Conservation (phyloP, 2,329 filamentous ascomycete genomes). For the Neopestalotiopsis rosae region DNA sequence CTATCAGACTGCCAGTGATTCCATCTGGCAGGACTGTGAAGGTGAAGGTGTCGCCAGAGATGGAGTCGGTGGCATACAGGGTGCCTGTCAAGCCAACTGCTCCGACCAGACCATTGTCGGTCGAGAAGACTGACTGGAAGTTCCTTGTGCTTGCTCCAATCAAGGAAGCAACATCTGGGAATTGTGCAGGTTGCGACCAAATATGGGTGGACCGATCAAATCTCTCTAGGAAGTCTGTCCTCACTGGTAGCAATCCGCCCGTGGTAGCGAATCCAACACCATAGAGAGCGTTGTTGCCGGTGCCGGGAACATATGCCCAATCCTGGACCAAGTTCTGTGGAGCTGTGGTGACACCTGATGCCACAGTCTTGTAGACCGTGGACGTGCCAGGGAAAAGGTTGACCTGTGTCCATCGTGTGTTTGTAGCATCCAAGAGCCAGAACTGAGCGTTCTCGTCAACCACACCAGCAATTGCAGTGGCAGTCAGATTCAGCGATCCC, state of each 20-base stretch:
- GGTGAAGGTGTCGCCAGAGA: neutral
- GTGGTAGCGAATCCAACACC: neutral
- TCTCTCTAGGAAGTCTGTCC: neutral
- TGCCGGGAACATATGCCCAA: neutral
- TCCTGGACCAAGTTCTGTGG: neutral
- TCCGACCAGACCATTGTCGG: neutral
- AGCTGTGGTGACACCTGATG: neutral
- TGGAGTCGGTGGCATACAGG: neutral
- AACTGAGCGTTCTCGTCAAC: conserved; percentile 10
- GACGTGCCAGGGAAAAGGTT: conserved; percentile 3
- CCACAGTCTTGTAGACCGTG: neutral
- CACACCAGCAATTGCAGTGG: neutral
- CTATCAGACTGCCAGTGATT: neutral
- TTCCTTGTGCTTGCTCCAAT: neutral
- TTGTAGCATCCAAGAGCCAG: neutral
- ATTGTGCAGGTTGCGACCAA: neutral
- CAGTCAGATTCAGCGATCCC: neutral
- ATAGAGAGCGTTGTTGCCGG: neutral
- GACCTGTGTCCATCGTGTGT: conserved; percentile 6
- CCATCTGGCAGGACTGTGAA: neutral
- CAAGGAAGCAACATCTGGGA: neutral
- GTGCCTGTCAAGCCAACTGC: neutral
- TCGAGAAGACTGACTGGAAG: neutral
- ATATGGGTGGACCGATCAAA: neutral
- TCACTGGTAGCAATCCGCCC: neutral